Conservation (phyloP, 2,329 filamentous ascomycete species). For the Pleomassaria siparia region DNA sequence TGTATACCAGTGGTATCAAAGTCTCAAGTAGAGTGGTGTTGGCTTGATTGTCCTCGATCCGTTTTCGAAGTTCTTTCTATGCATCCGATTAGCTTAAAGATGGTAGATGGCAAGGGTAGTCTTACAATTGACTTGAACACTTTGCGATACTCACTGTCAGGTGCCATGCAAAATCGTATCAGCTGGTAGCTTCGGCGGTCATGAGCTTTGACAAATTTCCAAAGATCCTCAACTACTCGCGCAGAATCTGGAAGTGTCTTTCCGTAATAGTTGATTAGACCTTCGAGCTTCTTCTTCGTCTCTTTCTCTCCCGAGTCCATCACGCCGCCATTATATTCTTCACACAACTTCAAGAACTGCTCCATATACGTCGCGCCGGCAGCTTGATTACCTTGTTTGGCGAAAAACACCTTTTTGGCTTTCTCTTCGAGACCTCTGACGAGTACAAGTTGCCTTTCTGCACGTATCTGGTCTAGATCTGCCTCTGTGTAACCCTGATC, state of each 20-base stretch:
- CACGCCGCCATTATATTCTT: constrained; percentile 85
- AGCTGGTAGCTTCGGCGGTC: constrained; percentile 89
- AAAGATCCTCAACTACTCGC: constrained; percentile 73
- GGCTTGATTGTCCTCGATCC: constrained; percentile 68
- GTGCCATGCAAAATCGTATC: constrained; percentile 79
- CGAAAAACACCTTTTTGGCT: constrained; percentile 85
- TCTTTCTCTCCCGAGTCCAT: constrained; percentile 69
- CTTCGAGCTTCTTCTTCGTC: constrained; percentile 68
- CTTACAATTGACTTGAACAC: constrained; percentile 75
- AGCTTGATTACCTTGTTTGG: constrained; percentile 76
- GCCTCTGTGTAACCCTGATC: constrained; percentile 48
- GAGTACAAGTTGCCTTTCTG: constrained; percentile 80
- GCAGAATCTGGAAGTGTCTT: constrained; percentile 74
- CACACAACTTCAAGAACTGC: constrained; percentile 79
- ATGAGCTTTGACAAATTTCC: constrained; percentile 88
- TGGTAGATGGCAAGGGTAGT: background rate
- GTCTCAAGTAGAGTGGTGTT: constrained; percentile 72
- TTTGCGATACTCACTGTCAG: constrained; percentile 88
- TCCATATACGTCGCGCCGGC: constrained; percentile 72
- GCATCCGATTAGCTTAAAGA: constrained; percentile 11
- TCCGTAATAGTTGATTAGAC: constrained; percentile 71
- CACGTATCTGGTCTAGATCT: constrained; percentile 75
- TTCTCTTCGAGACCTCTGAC: constrained; percentile 75
- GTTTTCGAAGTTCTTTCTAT: constrained; percentile 77
- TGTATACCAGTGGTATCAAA: constrained; percentile 78